Evolutionary conservation across 2,329 filamentous ascomycete genomes (phyloP).

Genomic region (Ascochyta rabiei): DNA sequence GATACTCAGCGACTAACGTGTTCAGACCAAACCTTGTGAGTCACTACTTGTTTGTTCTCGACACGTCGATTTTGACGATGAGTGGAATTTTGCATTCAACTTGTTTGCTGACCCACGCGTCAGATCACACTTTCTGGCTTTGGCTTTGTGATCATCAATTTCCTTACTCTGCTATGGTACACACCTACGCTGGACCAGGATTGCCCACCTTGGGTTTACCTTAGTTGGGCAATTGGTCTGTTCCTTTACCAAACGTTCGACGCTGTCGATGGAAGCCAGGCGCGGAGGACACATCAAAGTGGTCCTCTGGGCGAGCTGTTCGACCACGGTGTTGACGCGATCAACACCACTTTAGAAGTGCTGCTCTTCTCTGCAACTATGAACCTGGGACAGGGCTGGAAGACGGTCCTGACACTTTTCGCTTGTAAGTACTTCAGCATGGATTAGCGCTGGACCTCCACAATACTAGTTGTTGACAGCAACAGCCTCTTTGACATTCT

Average conservation of each 20-base stretch:
- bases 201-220: conserved; percentile 95
- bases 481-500: conserved; percentile 87
- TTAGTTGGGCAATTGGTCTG: conserved; percentile 84
- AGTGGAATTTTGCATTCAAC: background rate
- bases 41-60: background rate
- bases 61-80: background rate
- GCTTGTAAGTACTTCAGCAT: conserved; percentile 61
- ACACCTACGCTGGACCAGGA: conserved; percentile 92
- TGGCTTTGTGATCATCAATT: conserved; percentile 84
- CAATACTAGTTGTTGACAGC: background rate
- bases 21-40: conserved; percentile 47
- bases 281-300: conserved; percentile 87
- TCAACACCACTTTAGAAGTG: conserved; percentile 94
- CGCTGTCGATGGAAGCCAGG: conserved; percentile 92
- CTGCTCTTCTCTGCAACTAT: conserved; percentile 90
- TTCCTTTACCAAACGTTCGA: conserved; percentile 99
- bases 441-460: background rate
- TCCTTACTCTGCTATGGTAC: conserved; percentile 93
- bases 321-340: conserved; percentile 93
- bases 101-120: background rate
- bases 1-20: conserved; percentile 29
- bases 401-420: conserved; percentile 82
- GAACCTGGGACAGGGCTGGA: conserved; percentile 93
- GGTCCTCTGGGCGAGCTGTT: conserved; percentile 95
- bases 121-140: conserved; percentile 90